Percentiles rank a stretch among this genome's conserved stretches.
These are phyloP conservation scores for Kodamaea leandrae DNA, from an alignment of 805 yeast species.

Conservation along the genomic window DNA sequence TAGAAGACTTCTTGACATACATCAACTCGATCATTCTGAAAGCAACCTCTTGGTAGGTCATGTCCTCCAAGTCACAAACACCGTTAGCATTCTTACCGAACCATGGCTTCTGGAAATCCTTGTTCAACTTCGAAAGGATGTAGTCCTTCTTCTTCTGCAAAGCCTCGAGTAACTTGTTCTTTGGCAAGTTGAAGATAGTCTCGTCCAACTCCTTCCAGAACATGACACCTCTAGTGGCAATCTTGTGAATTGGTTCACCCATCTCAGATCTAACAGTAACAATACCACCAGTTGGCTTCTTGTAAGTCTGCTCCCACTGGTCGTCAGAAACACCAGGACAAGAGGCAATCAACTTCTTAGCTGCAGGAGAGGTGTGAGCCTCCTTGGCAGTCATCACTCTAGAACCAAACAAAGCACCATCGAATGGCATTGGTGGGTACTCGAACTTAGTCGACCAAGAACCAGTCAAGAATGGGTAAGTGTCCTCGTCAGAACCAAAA, in stretches of 20 bases:
- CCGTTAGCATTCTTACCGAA: conserved; percentile 78
- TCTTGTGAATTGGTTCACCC: conserved; percentile 99
- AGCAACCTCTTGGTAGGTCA: conserved; percentile 93
- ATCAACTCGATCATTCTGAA: conserved; percentile 82
- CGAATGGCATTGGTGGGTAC: conserved; percentile 98
- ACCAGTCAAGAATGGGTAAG: conserved; percentile 97
- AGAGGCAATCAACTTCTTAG: conserved; percentile 85
- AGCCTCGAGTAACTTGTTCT: conserved; percentile 79
- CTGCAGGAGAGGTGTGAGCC: conserved; percentile 89
- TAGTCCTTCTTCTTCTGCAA: conserved; percentile 79
- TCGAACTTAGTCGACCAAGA: conserved; percentile 84
- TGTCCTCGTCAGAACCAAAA: conserved; percentile 94
- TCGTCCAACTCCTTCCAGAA: conserved; percentile 98
- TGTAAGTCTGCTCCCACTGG: conserved; percentile 92
- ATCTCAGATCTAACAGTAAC: conserved; percentile 95
- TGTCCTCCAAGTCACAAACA: conserved; percentile 87
- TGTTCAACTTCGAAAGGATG: conserved; percentile 80
- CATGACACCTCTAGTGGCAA: conserved; percentile 96
- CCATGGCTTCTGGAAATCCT: conserved; percentile 98
- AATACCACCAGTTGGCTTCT: conserved; percentile 95
- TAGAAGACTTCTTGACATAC: conserved; percentile 70
- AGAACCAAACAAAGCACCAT: conserved; percentile 94
- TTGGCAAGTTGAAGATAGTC: conserved; percentile 87
- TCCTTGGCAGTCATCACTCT: conserved; percentile 98
- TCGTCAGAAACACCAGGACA: conserved; percentile 87